These are phyloP conservation scores for Trichoderma cornu-damae DNA, from an alignment of 2,329 filamentous ascomycete species.

Conservation along the genomic window DNA sequence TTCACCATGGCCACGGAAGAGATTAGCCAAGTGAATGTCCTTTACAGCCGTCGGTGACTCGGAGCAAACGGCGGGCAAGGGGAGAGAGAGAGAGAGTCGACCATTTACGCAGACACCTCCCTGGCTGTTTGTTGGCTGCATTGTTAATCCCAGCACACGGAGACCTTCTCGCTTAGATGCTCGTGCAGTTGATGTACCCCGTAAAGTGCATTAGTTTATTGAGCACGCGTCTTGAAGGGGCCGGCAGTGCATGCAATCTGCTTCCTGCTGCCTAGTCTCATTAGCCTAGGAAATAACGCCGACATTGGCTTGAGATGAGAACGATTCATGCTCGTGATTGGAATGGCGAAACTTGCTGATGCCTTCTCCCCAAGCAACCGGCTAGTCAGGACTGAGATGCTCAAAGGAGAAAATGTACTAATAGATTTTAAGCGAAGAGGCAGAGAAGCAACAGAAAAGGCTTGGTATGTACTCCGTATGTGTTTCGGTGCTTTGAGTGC, in stretches of 20 bases:
- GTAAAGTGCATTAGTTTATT: background rate
- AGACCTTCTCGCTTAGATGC: background rate
- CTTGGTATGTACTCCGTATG: background rate
- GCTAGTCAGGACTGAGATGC: too few relatives aligned
- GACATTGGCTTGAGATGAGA: background rate
- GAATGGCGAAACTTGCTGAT: background rate
- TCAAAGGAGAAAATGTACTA: background rate
- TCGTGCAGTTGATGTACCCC: background rate
- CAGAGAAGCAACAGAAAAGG: background rate
- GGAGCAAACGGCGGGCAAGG: background rate
- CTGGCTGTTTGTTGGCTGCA: background rate
- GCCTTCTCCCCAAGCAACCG: background rate
- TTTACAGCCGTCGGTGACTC: background rate
- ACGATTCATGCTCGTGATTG: background rate
- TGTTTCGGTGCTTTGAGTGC: background rate
- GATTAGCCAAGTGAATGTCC: background rate
- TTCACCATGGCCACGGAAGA: background rate
- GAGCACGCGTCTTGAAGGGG: background rate
- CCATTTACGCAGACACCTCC: background rate
- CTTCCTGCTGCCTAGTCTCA: background rate
- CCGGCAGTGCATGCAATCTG: background rate
- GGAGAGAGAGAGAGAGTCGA: background rate
- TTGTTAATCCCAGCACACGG: background rate
- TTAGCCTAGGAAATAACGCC: background rate
- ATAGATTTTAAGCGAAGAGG: background rate